phyloP scores from a whole-genome alignment of 805 yeast species.

The Blastobotrys terrestris region DNA sequence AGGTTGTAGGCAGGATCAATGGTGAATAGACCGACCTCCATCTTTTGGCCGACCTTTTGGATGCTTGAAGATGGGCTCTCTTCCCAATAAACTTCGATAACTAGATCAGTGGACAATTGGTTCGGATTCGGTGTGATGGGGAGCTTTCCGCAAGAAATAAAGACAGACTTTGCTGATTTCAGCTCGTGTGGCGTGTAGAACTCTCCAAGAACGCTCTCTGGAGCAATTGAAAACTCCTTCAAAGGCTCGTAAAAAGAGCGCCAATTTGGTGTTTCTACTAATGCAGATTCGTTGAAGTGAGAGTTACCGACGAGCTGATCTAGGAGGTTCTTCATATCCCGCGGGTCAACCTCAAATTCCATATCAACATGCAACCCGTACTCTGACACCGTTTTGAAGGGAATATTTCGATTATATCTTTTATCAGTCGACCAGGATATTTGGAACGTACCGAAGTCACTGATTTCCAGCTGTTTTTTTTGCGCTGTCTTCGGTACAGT shows the following conservation, averaged over 20 bases:
- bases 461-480: neutral
- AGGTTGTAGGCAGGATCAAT: conserved; percentile 6
- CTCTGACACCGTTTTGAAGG: conserved; percentile 24
- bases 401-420: conserved; percentile 17
- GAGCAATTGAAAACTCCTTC: neutral
- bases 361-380: conserved; percentile 25
- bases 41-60: conserved; percentile 8
- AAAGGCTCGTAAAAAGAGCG: conserved; percentile 8
- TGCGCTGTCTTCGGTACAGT: conserved; percentile 9
- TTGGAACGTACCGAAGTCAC: conserved; percentile 10
- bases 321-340: conserved; percentile 5
- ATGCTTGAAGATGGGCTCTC: neutral
- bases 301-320: neutral
- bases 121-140: conserved; percentile 13
- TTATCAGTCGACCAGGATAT: conserved; percentile 14
- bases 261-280: conserved; percentile 18
- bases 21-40: conserved; percentile 20
- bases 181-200: conserved; percentile 5
- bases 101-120: conserved; percentile 15
- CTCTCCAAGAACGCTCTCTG: neutral
- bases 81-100: conserved; percentile 22
- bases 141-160: conserved; percentile 14
- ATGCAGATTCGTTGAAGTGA: conserved; percentile 2
- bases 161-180: conserved; percentile 13
- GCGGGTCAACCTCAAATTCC: conserved; percentile 21